phyloP scores from a whole-genome alignment of 116 monocot genomes.

The Papilionanthe hybrid region DNA sequence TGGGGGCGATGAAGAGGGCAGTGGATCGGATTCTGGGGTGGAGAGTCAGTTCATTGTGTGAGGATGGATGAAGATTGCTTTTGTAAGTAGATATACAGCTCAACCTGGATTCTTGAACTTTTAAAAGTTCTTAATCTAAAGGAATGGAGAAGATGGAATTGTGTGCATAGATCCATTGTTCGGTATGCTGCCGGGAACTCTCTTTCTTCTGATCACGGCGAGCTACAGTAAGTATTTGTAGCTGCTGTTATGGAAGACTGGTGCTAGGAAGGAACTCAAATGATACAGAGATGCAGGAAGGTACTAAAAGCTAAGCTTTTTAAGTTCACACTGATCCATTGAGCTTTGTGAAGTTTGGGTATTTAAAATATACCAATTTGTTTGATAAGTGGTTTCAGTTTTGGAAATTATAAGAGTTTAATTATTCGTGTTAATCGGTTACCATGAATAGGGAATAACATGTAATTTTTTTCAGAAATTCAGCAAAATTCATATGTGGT shows the following conservation, averaged over 20 bases:
- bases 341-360: background rate
- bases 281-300: background rate
- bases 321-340: background rate
- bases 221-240: background rate
- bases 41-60: slow-evolving; percentile 47
- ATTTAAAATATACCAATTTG: background rate
- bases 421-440: too few species aligned
- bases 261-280: background rate
- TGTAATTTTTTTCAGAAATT: too few species aligned
- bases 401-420: background rate
- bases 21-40: slow-evolving; percentile 46
- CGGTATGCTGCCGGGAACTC: background rate
- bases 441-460: too few species aligned
- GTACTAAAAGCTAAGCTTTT: background rate
- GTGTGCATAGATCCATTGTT: background rate
- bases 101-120: background rate
- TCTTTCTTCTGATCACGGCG: background rate
- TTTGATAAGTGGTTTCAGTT: background rate
- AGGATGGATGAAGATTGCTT: background rate
- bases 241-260: background rate
- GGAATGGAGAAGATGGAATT: background rate
- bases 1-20: slow-evolving; percentile 20
- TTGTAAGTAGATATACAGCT: background rate
- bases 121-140: background rate
- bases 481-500: too few species aligned